Evolutionary conservation across 108 stramenopile species (phyloP).

Genomic region (Discostella stelligeroides): DNA sequence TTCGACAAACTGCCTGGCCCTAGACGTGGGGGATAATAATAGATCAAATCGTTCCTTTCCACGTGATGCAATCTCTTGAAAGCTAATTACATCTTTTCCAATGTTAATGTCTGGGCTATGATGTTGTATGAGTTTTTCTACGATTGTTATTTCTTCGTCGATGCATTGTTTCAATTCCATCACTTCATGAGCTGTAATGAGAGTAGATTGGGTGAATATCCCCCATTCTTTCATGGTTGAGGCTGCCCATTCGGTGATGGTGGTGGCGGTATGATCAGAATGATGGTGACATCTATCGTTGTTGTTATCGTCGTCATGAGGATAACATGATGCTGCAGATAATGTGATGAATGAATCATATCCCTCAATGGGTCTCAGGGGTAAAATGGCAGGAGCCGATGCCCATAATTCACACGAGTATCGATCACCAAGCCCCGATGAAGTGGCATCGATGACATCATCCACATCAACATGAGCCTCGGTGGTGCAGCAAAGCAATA

Average conservation of each 20-base stretch:
- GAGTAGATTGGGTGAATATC: constrained; percentile 33
- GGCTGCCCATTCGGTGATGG: constrained; percentile 20
- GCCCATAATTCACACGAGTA: constrained; percentile 55
- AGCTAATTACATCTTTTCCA: constrained; percentile 53
- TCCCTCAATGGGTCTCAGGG: constrained; percentile 36
- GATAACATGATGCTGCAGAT: not conserved
- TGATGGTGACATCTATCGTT: not conserved
- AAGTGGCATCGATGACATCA: constrained; percentile 7
- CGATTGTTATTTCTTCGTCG: constrained; percentile 26
- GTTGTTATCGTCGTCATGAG: not conserved
- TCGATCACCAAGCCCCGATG: not conserved
- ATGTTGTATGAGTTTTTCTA: constrained; percentile 24
- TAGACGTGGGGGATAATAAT: constrained; percentile 25
- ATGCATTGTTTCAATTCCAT: constrained; percentile 24
- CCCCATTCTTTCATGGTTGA: constrained; percentile 44
- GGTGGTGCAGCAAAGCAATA: constrained; percentile 24
- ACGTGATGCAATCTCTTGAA: constrained; percentile 65
- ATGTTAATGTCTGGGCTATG: constrained; percentile 50
- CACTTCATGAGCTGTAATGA: constrained; percentile 26
- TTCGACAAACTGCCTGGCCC: constrained; percentile 18
- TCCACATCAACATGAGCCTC: constrained; percentile 23
- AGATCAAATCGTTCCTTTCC: constrained; percentile 60
- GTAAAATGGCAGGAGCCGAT: constrained; percentile 54
- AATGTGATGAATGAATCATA: constrained; percentile 14
- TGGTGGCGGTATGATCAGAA: not conserved